Percentiles rank a stretch among this genome's conserved stretches.
phyloP scores from a whole-genome alignment of 2,329 filamentous ascomycete species.

The Penicillium sp. region DNA sequence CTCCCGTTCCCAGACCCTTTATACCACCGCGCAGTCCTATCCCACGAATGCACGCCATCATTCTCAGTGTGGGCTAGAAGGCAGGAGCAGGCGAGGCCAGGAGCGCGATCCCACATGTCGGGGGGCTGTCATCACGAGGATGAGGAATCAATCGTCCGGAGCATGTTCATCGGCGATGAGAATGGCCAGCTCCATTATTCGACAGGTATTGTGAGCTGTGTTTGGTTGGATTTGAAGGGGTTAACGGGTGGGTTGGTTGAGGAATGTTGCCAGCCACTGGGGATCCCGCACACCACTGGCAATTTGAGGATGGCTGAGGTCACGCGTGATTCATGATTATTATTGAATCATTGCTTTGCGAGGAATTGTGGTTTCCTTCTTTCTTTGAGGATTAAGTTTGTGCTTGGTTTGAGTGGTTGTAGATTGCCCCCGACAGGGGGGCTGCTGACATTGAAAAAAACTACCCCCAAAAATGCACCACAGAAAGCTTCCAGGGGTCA shows the following conservation, averaged over 20 bases:
- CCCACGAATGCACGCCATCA: conserved; percentile 7
- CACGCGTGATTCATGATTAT: background rate
- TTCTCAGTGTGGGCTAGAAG: conserved; percentile 20
- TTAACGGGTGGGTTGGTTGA: background rate
- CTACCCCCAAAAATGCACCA: background rate
- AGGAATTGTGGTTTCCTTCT: background rate
- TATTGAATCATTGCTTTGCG: background rate
- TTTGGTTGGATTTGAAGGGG: conserved; percentile 1
- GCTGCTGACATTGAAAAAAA: no score
- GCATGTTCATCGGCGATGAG: background rate
- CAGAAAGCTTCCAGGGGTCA: background rate
- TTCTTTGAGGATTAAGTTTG: background rate
- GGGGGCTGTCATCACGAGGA: conserved; percentile 1
- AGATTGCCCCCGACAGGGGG: no score
- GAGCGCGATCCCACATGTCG: background rate
- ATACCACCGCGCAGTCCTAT: conserved; percentile 4
- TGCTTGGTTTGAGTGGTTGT: background rate
- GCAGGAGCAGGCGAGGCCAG: background rate
- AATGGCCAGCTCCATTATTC: background rate
- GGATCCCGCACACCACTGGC: conserved; percentile 3
- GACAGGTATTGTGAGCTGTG: background rate
- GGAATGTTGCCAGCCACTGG: conserved; percentile 22
- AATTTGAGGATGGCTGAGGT: background rate
- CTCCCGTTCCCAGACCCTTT: conserved; percentile 9
- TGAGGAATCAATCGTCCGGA: background rate